Evolutionary conservation across 768 basidiomycete genomes (phyloP).

Genomic region (Cyclocybe cylindracea): DNA sequence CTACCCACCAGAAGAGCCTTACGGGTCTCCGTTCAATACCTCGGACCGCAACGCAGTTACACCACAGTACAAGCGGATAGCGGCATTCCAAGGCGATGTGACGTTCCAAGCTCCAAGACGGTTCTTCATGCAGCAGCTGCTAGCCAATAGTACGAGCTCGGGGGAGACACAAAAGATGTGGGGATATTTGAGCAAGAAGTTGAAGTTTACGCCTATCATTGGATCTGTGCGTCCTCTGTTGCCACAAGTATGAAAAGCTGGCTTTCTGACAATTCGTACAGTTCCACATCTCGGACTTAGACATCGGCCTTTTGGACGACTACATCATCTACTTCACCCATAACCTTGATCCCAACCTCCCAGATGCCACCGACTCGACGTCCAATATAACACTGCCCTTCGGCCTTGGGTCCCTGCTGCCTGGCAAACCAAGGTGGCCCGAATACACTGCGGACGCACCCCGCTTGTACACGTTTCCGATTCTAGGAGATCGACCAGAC

Average conservation of each 20-base stretch:
- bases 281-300: conserved; percentile 22
- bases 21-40: conserved; percentile 27
- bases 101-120: conserved; percentile 50
- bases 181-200: conserved; percentile 29
- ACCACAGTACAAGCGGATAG: conserved; percentile 50
- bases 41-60: conserved; percentile 23
- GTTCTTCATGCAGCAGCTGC: conserved; percentile 41
- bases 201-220: conserved; percentile 17
- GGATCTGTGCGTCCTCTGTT: conserved; percentile 20
- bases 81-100: conserved; percentile 51
- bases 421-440: conserved; percentile 22
- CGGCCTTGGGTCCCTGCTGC: too few species aligned
- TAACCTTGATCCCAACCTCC: conserved; percentile 42
- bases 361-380: conserved; percentile 2
- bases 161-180: conserved; percentile 30
- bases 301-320: conserved; percentile 25
- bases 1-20: conserved; percentile 20
- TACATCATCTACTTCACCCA: conserved; percentile 20
- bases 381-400: too few species aligned
- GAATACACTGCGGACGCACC: conserved; percentile 25
- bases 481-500: conserved; percentile 6
- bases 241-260: background rate
- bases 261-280: background rate
- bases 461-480: conserved; percentile 24
- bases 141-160: conserved; percentile 21